Evolutionary conservation across 164 flowering plant genomes (phyloP).

Genomic region (Liriodendron chinense): DNA sequence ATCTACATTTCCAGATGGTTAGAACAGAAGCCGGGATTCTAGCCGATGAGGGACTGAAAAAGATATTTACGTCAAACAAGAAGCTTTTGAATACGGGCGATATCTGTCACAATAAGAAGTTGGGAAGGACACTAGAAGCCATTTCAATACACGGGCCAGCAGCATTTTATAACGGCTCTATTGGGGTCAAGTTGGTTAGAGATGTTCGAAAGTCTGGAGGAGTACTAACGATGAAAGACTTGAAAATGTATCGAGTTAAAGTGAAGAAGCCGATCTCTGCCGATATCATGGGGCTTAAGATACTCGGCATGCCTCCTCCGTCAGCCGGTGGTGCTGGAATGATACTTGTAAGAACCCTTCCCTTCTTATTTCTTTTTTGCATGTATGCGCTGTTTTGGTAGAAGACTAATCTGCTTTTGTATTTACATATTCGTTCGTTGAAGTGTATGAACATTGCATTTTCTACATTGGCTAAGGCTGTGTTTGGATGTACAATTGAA

Average conservation of each 20-base stretch:
- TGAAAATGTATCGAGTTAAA: slow-evolving; percentile 42
- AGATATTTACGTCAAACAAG: slow-evolving; percentile 38
- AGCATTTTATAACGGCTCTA: slow-evolving; percentile 49
- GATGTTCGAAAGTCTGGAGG: slow-evolving; percentile 48
- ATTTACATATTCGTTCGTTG: too few species aligned
- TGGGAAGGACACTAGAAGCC: slow-evolving; percentile 35
- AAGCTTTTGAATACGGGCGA: slow-evolving; percentile 38
- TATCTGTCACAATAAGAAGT: slow-evolving; percentile 36
- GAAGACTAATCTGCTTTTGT: neutral
- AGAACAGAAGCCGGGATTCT: slow-evolving; percentile 27
- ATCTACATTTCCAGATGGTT: slow-evolving; percentile 45
- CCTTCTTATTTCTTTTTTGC: neutral
- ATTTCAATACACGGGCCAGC: slow-evolving; percentile 30
- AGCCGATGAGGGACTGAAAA: slow-evolving; percentile 42
- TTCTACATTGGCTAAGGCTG: too few species aligned
- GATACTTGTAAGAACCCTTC: slow-evolving; percentile 37
- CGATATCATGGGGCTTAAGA: slow-evolving; percentile 29
- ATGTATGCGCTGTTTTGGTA: neutral
- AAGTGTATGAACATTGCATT: too few species aligned
- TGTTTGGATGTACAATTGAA: too few species aligned
- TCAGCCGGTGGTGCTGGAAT: slow-evolving; percentile 53
- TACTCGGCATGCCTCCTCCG: slow-evolving; percentile 64
- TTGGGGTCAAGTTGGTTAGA: slow-evolving; percentile 36
- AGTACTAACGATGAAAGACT: slow-evolving; percentile 45
- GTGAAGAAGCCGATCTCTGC: slow-evolving; percentile 32